Evolutionary conservation across 495 filamentous ascomycete species (phyloP), one percentile per base, ranked within the genome.

Genomic region (Daldinia grandis): DNA sequence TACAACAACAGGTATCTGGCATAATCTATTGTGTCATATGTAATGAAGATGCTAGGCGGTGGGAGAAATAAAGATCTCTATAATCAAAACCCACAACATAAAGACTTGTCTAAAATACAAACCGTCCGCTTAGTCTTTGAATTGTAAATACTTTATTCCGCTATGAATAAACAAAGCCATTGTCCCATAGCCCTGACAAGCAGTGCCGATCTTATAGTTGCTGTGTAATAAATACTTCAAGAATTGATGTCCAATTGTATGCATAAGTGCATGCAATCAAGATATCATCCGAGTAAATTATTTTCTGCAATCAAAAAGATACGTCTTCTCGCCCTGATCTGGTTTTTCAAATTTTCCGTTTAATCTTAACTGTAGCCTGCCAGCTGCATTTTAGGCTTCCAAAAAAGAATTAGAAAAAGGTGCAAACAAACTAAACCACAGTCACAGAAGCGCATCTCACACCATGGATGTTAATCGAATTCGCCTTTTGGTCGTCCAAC

Each of bases 381-480:
- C 17, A 9, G 17, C 6, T 17, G n/a, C 10, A 9, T 17, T 17
- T 2, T 10, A 19, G 21, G 40, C 40, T 17, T 44, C 15, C 17
- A n/a, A 44, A 35, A 35, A n/a, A n/a, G n/a, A n/a, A n/a, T n/a
- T n/a, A n/a, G 31, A 35, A 42, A 28, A 14, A 53, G 3, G 24
- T 53, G n/a, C 50, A 17, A 19, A 31, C 47, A 38, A 40, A 42
- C 21, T 19, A 10, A 30, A 35, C 17, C n/a, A 7, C 27, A 0
- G 15, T 25, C 27, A 9, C n/a, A 38, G 40, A 8, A 15, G 1
- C 0, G 17, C 33, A 27, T n/a, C 40, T 14, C 12, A 1, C 21
- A 67, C 15, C 1, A 60, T 59, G 56, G 53, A 60, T 4, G 33
- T 54, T 14, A 14, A 42, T 9, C 25, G 67, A 55, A 5, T 49